Conservation (phyloP, 2,329 filamentous ascomycete species). For the Sarocladium oryzae region DNA sequence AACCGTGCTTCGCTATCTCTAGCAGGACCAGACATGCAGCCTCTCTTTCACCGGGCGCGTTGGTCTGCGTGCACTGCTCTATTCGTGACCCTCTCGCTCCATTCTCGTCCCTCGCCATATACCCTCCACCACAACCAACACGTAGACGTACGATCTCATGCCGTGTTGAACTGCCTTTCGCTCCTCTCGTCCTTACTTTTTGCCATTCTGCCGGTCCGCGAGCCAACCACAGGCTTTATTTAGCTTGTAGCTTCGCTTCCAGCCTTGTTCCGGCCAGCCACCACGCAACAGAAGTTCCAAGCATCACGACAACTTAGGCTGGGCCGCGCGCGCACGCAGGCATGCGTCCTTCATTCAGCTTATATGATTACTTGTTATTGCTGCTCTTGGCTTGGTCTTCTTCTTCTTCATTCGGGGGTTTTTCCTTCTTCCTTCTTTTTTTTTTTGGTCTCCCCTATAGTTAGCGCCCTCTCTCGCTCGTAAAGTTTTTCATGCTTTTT, state of each 20-base stretch:
- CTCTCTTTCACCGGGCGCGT: too few relatives aligned
- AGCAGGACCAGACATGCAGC: too few relatives aligned
- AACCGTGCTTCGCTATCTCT: background rate
- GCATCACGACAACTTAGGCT: background rate
- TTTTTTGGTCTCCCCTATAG: too few relatives aligned
- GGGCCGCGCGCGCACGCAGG: too few relatives aligned
- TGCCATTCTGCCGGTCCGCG: background rate
- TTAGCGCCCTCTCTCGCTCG: background rate
- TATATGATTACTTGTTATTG: too few relatives aligned
- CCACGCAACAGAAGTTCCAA: constrained; percentile 2
- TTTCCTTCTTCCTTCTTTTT: background rate
- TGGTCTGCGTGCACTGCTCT: too few relatives aligned
- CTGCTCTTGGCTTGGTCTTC: background rate
- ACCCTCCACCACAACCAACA: constrained; percentile 2
- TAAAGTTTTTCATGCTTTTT: background rate
- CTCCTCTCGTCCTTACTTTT: background rate
- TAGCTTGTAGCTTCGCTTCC: background rate
- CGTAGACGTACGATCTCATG: background rate
- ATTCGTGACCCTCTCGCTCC: background rate
- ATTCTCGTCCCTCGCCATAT: background rate
- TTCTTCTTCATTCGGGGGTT: background rate
- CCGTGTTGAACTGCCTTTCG: background rate
- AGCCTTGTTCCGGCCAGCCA: background rate
- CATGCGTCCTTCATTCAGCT: background rate
- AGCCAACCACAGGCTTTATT: background rate